A percentile compares a stretch with the other conserved stretches of the same genome.
Conservation (phyloP, 2,329 filamentous ascomycete genomes). For the Periconia macrospinosa region DNA sequence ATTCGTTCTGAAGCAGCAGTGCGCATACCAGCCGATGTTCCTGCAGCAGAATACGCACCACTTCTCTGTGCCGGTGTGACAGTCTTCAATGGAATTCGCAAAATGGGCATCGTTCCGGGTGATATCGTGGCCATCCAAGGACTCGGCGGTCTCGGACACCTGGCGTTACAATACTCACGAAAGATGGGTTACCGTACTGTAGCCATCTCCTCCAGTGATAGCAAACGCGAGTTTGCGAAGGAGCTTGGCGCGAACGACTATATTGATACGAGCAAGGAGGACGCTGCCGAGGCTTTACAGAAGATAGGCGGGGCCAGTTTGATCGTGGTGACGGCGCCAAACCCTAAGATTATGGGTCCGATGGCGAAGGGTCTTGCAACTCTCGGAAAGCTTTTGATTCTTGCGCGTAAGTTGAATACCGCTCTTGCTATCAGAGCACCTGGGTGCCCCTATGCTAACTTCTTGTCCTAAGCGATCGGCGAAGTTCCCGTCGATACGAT, state of each 20-base stretch:
- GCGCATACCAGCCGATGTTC: constrained; percentile 50
- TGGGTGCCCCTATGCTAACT: not conserved
- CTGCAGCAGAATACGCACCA: constrained; percentile 50
- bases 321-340: constrained; percentile 66
- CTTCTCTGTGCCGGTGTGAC: constrained; percentile 55
- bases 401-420: constrained; percentile 48
- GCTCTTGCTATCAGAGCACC: not conserved
- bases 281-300: constrained; percentile 54
- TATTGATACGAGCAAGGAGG: constrained; percentile 56
- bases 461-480: constrained; percentile 42
- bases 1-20: constrained; percentile 64
- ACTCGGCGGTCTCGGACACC: constrained; percentile 56
- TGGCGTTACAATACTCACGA: constrained; percentile 56
- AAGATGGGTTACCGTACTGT: constrained; percentile 58
- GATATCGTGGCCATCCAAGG: constrained; percentile 56
- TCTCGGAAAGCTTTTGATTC: constrained; percentile 62
- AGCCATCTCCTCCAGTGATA: constrained; percentile 52
- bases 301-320: constrained; percentile 64
- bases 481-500: constrained; percentile 49
- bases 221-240: constrained; percentile 58
- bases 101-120: constrained; percentile 51
- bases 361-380: constrained; percentile 58
- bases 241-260: constrained; percentile 61
- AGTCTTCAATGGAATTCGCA: constrained; percentile 55
- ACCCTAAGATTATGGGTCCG: constrained; percentile 56